Evolutionary conservation across 2,329 filamentous ascomycete genomes (phyloP).

Genomic region (Mollisia scopiformis): DNA sequence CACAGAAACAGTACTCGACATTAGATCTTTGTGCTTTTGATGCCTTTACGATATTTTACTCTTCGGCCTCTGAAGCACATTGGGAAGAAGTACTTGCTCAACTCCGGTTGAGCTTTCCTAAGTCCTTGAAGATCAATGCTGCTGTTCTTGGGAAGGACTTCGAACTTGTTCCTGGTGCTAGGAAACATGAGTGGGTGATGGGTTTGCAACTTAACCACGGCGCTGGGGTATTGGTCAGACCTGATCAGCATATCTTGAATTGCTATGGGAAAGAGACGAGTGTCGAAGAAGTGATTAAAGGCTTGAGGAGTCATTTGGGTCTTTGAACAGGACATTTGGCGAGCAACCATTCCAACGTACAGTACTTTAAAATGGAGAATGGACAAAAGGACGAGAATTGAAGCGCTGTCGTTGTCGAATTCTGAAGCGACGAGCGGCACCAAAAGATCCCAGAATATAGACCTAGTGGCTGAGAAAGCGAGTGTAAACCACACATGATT

Average conservation of each 20-base stretch:
- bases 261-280: background rate
- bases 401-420: no score
- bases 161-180: constrained; percentile 21
- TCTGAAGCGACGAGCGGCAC: background rate
- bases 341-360: background rate
- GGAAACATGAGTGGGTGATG: constrained; percentile 28
- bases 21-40: constrained; percentile 41
- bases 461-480: background rate
- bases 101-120: background rate
- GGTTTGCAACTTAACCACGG: constrained; percentile 28
- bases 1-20: constrained; percentile 37
- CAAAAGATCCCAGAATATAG: background rate
- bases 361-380: background rate
- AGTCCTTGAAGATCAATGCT: constrained; percentile 14
- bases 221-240: constrained; percentile 39
- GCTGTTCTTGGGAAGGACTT: constrained; percentile 30
- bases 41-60: constrained; percentile 37
- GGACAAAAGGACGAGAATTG: no score
- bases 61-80: background rate
- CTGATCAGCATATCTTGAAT: constrained; percentile 17
- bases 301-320: background rate
- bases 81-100: constrained; percentile 15
- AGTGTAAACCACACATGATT: background rate
- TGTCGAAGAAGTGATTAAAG: background rate
- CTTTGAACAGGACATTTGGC: background rate